These are phyloP conservation scores for Pyrenochaeta sp. DNA, from an alignment of 2,329 filamentous ascomycete genomes.

Conservation along the genomic window DNA sequence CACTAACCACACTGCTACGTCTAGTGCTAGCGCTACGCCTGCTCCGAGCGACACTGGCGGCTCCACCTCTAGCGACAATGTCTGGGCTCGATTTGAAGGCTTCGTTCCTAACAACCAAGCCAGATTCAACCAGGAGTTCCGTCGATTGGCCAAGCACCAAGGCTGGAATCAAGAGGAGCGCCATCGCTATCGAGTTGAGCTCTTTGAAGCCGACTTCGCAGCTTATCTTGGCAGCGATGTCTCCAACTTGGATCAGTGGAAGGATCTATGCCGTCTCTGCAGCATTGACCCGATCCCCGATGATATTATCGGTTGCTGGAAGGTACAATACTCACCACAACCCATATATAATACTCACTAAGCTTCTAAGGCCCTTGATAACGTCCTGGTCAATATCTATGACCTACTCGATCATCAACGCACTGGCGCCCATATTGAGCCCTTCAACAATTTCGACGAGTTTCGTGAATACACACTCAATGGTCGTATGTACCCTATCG, in stretches of 20 bases:
- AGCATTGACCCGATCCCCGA: background rate
- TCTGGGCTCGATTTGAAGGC: background rate
- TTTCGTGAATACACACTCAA: background rate
- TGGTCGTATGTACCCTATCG: background rate
- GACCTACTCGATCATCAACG: background rate
- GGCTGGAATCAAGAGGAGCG: constrained; percentile 16
- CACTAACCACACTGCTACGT: background rate
- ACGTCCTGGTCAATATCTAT: background rate
- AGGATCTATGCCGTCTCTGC: background rate
- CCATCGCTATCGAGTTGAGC: background rate
- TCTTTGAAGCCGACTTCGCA: constrained; percentile 6
- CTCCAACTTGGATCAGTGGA: background rate
- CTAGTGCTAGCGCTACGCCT: background rate
- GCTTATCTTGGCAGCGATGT: background rate
- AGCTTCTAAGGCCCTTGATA: background rate
- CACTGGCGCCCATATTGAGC: background rate
- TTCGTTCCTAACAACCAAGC: constrained; percentile 7
- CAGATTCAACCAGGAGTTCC: constrained; percentile 19
- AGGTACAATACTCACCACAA: background rate
- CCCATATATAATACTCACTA: background rate
- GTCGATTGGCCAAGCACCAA: constrained; percentile 13
- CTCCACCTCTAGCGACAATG: background rate
- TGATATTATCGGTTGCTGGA: background rate
- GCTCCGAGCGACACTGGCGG: background rate
- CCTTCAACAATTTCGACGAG: background rate